Conservation (phyloP, 2,329 filamentous ascomycete species). For the Exutisphaerella laricina region DNA sequence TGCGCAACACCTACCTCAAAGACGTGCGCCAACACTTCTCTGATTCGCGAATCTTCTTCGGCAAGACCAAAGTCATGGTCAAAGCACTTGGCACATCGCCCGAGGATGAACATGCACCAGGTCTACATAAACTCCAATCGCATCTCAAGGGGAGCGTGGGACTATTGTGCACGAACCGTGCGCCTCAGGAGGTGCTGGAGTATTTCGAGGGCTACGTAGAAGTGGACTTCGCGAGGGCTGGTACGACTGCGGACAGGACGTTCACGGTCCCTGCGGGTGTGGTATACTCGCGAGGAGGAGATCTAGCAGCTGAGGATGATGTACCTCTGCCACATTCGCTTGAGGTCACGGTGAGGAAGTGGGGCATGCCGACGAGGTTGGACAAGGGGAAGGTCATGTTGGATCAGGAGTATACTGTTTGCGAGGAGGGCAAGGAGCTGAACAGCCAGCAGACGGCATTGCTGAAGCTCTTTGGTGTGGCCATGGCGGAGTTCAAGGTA, state of each 20-base stretch:
- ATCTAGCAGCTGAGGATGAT: constrained; percentile 74
- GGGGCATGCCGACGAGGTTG: constrained; percentile 85
- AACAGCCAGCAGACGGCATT: constrained; percentile 90
- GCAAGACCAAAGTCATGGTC: constrained; percentile 98
- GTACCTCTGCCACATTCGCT: constrained; percentile 80
- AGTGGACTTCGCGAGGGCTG: constrained; percentile 87
- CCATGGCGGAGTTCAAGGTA: constrained; percentile 84
- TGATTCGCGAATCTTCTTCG: constrained; percentile 92
- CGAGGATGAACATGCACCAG: constrained; percentile 68
- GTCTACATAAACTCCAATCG: constrained; percentile 62
- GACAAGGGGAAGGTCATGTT: constrained; percentile 82
- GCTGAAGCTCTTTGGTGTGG: constrained; percentile 88
- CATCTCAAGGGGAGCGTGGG: constrained; percentile 79
- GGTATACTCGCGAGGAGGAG: constrained; percentile 71
- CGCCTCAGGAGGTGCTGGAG: constrained; percentile 58
- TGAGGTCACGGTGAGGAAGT: constrained; percentile 82
- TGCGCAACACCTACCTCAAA: constrained; percentile 96
- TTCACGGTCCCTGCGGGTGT: constrained; percentile 80
- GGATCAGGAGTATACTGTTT: constrained; percentile 67
- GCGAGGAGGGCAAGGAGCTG: constrained; percentile 75
- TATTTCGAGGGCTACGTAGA: constrained; percentile 70
- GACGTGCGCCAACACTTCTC: constrained; percentile 77
- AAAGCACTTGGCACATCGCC: constrained; percentile 78
- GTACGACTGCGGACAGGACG: constrained; percentile 64
- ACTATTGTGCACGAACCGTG: constrained; percentile 80